Percentiles rank a stretch among this genome's conserved stretches.
phyloP scores from a whole-genome alignment of 495 filamentous ascomycete genomes.

The Endocarpon pusillum region DNA sequence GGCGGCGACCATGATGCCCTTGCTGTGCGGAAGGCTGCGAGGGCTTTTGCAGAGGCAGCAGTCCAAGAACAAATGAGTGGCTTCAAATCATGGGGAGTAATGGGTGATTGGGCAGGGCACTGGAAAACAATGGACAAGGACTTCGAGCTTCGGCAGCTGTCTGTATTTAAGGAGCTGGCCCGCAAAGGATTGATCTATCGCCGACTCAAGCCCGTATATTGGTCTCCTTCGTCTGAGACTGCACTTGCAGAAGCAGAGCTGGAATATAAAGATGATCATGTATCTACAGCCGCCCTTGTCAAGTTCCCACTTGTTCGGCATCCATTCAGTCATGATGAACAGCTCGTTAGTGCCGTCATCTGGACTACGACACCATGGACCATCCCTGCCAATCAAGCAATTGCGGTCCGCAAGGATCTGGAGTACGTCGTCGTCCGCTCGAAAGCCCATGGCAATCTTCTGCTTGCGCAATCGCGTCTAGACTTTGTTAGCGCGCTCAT shows the following conservation, averaged over 20 bases:
- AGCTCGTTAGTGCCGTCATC: constrained; percentile 50
- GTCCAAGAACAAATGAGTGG: constrained; percentile 65
- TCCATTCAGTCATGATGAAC: background rate
- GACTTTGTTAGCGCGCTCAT: constrained; percentile 30
- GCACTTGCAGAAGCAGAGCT: constrained; percentile 91
- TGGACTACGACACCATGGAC: constrained; percentile 99
- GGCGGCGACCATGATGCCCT: constrained; percentile 9
- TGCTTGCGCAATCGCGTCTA: constrained; percentile 51
- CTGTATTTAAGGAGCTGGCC: constrained; percentile 73
- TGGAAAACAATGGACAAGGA: constrained; percentile 84
- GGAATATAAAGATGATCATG: constrained; percentile 78
- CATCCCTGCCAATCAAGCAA: constrained; percentile 76
- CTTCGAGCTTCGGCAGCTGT: constrained; percentile 76
- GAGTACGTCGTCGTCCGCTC: constrained; percentile 54
- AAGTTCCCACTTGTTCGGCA: constrained; percentile 44
- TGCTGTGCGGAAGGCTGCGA: constrained; percentile 51
- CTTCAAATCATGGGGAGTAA: constrained; percentile 72
- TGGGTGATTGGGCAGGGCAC: constrained; percentile 83
- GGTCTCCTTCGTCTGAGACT: constrained; percentile 80
- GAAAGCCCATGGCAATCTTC: constrained; percentile 33
- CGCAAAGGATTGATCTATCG: constrained; percentile 73
- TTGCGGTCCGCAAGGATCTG: constrained; percentile 58
- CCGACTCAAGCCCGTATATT: constrained; percentile 84
- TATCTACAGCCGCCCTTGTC: constrained; percentile 65
- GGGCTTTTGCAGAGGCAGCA: constrained; percentile 54